Evolutionary conservation across 2,329 filamentous ascomycete species (phyloP).

Genomic region (Magnaporthiopsis poae): DNA sequence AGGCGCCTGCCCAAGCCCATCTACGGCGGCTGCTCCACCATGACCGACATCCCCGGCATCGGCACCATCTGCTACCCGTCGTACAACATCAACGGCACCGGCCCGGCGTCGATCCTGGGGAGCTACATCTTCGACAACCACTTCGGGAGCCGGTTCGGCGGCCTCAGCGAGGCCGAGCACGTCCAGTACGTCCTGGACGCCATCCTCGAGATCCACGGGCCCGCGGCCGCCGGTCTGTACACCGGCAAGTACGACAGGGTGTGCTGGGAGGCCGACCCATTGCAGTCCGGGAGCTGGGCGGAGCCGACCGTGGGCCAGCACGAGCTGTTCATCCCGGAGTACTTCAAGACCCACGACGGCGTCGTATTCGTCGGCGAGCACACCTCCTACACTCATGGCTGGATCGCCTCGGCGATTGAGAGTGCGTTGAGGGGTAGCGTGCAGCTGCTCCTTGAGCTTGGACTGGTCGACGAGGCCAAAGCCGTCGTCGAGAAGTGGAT

Average conservation of each 20-base stretch:
- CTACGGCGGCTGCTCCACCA: conserved; percentile 50
- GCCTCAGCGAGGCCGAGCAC: conserved; percentile 48
- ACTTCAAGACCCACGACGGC: conserved; percentile 58
- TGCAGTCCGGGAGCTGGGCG: conserved; percentile 56
- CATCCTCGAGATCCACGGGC: conserved; percentile 59
- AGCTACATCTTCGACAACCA: conserved; percentile 43
- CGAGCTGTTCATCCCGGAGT: conserved; percentile 60
- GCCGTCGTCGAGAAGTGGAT: conserved; percentile 55
- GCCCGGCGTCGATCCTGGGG: conserved; percentile 54
- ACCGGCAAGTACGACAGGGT: conserved; percentile 55
- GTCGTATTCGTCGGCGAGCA: conserved; percentile 62
- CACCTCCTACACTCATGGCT: conserved; percentile 62
- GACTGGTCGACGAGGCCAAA: conserved; percentile 62
- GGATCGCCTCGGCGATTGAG: conserved; percentile 59
- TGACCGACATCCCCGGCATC: conserved; percentile 49
- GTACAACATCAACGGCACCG: conserved; percentile 54
- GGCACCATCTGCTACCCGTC: conserved; percentile 57
- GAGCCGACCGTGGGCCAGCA: conserved; percentile 54
- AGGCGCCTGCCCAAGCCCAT: conserved; percentile 40
- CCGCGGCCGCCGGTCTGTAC: conserved; percentile 48
- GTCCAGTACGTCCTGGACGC: conserved; percentile 53
- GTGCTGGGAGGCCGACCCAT: conserved; percentile 56
- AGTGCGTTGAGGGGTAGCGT: conserved; percentile 55
- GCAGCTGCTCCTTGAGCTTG: conserved; percentile 54
- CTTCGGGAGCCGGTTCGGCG: conserved; percentile 28